Evolutionary conservation across 129 eudicot genomes (phyloP), one percentile per base, ranked within the genome.

Genomic region (Rutidosis leptorrhynchoides): DNA sequence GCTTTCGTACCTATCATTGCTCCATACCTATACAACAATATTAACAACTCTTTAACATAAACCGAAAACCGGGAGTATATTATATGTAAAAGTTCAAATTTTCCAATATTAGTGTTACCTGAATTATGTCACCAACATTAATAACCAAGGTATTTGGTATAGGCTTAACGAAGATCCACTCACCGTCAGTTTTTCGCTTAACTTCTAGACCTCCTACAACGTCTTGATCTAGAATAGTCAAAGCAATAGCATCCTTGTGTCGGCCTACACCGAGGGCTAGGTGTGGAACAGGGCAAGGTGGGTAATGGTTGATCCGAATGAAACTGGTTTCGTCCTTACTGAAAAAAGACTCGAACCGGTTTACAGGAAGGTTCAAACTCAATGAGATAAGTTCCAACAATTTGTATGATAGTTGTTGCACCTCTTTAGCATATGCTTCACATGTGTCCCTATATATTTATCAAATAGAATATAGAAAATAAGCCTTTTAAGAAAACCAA

Each of bases 201-300:
- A 84, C 91, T 78, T 84, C 79, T 6, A 88, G 79, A 30, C 96
- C 96, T 43, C 91, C 88, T 10, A 84, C 92, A 3, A 82, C 87
- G 20, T 88, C 92, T 54, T 85, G 96, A 60, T 84, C 82, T n/a
- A 88, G 77, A 22, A 88, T 67, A n/a, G 96, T 88, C 33, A 88
- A 56, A 29, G 86, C 92, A 6, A 80, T 82, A 21, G 78, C 64
- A 58, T 88, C 96, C 77, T 80, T n/a, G n/a, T n/a, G n/a, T n/a
- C n/a, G n/a, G n/a, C n/a, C n/a, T n/a, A n/a, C n/a, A n/a, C n/a
- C n/a, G 0, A 84, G 84, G 42, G 95, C 84, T 1, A 87, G 76
- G 35, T 83, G 45, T 25, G 90, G 95, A 42, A 37, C 46, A 0
- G 90, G 95, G 74, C 87, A 87, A 1, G 83, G 81, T 2, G 85